Base-by-base conservation (phyloP, 2,329 filamentous ascomycete genomes). In the Fusarium udum region DNA sequence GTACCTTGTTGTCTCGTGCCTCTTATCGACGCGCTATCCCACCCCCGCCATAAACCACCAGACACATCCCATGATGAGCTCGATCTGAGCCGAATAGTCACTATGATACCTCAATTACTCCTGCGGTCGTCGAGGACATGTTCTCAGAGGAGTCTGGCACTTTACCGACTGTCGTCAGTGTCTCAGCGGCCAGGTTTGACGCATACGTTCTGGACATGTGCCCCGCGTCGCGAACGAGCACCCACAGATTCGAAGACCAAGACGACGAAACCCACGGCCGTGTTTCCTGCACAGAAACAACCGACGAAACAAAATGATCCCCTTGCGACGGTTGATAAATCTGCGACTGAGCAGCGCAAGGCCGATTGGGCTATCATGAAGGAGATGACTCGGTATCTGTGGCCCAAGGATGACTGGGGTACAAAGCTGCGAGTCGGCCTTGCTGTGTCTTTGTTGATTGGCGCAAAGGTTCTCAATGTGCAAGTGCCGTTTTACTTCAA, bases 401-500 rank as follows among this genome's bases (percentile, higher is more conserved):
- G 96, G 96, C 96, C 96, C 28, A 97, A 96, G 85, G 91, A 95
- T 81, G 91, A 91, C 62, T 72, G 81, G 53, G 80, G 80, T 48
- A 97, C 95, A 7, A 94, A 97, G 80, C 84, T 95, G 71, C 91
- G 96, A 71, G 96, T 99, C 39, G 90, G 93, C 16, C 84, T 97
- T 53, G 95, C 95, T n/a, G 88, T 99, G 7, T 90, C 88, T 13
- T 84, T 99, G 71, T 87, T 99, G 42, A 84, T 99, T 28, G 94
- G 95, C 67, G 94, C 95, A 80, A 99, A 99, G 87, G 90, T 97
- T 55, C 87, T 99, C 79, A 99, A 98, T 82, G 96, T 99, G 22
- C 95, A 99, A 85, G 94, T 99, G 52, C 96, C 96, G 0, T 99
- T 99, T 81, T 99, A 98, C 86, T 99, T 99, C 87, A 98, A 98